Evolutionary conservation across 345 rosid species (phyloP).

Genomic region (Geranium brycei): DNA sequence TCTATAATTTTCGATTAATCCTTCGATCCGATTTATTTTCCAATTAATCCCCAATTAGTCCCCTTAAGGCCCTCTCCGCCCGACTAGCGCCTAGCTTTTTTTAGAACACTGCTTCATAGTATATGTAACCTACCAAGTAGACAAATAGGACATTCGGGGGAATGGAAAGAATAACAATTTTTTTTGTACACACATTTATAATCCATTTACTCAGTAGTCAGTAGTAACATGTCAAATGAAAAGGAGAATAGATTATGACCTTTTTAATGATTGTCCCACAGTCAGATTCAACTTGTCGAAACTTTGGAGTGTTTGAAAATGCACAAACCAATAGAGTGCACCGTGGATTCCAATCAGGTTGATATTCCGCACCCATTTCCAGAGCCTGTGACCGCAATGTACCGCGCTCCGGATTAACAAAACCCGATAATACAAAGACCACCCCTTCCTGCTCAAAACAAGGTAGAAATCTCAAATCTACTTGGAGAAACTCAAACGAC

Average conservation of each 20-base stretch:
- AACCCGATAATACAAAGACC: constrained; percentile 72
- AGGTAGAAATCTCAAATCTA: constrained; percentile 10
- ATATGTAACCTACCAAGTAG: no score
- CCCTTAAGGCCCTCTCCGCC: no score
- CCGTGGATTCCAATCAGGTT: constrained; percentile 66
- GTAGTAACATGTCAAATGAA: background rate
- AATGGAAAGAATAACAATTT: no score
- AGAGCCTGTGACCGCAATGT: constrained; percentile 68
- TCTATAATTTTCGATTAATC: no score
- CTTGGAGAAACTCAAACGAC: background rate
- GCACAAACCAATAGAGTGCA: constrained; percentile 80
- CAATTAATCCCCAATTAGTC: no score
- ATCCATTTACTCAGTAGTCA: no score
- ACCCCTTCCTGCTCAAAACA: constrained; percentile 65
- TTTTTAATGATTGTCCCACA: constrained; percentile 69
- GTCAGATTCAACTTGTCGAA: constrained; percentile 61
- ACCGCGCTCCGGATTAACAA: constrained; percentile 76
- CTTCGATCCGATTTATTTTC: no score
- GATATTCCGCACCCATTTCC: constrained; percentile 78
- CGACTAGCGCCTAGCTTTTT: no score
- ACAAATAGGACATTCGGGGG: no score
- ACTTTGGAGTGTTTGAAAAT: constrained; percentile 82
- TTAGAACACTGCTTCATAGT: no score
- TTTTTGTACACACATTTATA: no score
- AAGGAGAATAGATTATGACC: constrained; percentile 25